These are phyloP conservation scores for Noccaea bulbosa DNA, from an alignment of 345 rosid species.

Conservation along the genomic window DNA sequence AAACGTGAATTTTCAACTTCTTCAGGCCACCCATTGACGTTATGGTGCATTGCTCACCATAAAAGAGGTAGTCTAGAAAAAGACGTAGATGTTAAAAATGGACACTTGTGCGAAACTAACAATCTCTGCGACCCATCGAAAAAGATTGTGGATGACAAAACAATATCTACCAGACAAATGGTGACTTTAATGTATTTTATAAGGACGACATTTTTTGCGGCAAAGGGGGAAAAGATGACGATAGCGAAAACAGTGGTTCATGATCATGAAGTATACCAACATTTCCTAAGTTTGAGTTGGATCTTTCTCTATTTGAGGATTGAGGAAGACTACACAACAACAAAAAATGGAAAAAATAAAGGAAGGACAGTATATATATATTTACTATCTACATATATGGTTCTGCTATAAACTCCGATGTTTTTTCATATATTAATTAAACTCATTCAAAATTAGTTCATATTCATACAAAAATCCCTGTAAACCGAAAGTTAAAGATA, in stretches of 20 bases:
- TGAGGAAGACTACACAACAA: constrained; percentile 14
- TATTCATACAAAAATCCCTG: background rate
- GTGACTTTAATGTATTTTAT: constrained; percentile 23
- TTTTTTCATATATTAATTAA: no score
- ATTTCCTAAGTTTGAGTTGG: constrained; percentile 7
- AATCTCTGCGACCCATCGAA: constrained; percentile 12
- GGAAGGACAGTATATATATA: background rate
- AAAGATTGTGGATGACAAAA: constrained; percentile 16
- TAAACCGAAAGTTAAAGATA: background rate
- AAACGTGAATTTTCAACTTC: constrained; percentile 1
- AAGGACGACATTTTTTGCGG: constrained; percentile 10
- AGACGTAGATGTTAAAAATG: constrained; percentile 21
- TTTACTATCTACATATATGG: background rate
- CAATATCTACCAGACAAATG: constrained; percentile 23
- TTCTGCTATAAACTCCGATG: background rate
- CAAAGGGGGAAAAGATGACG: constrained; percentile 8
- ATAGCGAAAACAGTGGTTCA: constrained; percentile 10
- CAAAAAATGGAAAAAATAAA: background rate
- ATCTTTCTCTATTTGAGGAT: constrained; percentile 8
- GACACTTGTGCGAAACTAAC: constrained; percentile 15
- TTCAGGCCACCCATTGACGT: background rate
- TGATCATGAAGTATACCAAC: constrained; percentile 18
- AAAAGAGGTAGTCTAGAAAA: constrained; percentile 22
- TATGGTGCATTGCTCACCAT: background rate
- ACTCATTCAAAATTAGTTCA: background rate